Evolutionary conservation across 441 rosid genomes (phyloP).

Genomic region (Arabidopsis lyrata): DNA sequence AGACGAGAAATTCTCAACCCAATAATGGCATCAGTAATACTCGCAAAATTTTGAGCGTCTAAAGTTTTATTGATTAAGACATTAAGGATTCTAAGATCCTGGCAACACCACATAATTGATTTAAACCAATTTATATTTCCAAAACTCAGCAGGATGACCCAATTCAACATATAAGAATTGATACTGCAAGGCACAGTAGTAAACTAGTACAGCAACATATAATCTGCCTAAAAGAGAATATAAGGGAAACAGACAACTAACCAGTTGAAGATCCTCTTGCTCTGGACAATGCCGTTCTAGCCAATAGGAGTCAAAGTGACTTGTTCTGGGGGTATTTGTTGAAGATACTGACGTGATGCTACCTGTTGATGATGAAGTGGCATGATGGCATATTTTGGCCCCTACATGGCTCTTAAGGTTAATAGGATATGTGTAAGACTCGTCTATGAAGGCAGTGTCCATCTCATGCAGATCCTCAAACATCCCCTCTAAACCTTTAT

Average conservation of each 20-base stretch:
- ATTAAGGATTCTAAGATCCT: conserved; percentile 9
- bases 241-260: conserved; percentile 46
- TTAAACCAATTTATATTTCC: neutral
- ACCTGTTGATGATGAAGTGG: conserved; percentile 77
- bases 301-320: conserved; percentile 88
- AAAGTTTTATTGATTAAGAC: conserved; percentile 14
- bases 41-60: neutral
- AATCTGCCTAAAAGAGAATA: conserved; percentile 18
- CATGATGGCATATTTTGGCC: conserved; percentile 62
- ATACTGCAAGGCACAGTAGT: conserved; percentile 13
- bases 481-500: conserved; percentile 88
- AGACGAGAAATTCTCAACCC: conserved; percentile 24
- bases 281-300: conserved; percentile 74
- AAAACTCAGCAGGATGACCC: conserved; percentile 23
- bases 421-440: conserved; percentile 54
- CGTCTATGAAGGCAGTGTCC: conserved; percentile 86
- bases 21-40: conserved; percentile 9
- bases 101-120: neutral
- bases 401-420: conserved; percentile 66
- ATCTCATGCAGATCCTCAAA: conserved; percentile 93
- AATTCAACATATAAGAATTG: conserved; percentile 8
- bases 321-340: conserved; percentile 77
- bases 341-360: conserved; percentile 85
- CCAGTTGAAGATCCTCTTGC: conserved; percentile 85
- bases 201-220: conserved; percentile 18